phyloP scores from a whole-genome alignment of 192 early-diverging fungal genomes.

The Coemansia sp. region DNA sequence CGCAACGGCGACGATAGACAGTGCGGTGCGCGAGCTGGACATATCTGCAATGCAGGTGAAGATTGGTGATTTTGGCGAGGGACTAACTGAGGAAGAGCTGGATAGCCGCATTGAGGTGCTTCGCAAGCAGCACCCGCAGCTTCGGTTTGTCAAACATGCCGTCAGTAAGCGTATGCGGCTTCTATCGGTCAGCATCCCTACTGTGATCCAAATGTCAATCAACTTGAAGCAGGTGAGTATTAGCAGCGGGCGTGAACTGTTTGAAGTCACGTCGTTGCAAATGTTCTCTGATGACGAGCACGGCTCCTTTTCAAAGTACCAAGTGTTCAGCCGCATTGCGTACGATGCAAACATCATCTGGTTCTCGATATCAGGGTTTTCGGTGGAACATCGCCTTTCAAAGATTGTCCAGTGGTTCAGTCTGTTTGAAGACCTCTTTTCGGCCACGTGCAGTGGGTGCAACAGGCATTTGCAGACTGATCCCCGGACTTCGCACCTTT shows the following conservation, averaged over 20 bases:
- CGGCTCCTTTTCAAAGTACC: constrained; percentile 35
- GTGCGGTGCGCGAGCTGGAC: constrained; percentile 39
- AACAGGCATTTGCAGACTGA: constrained; percentile 47
- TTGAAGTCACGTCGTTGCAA: constrained; percentile 34
- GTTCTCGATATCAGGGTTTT: constrained; percentile 49
- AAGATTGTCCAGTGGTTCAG: constrained; percentile 51
- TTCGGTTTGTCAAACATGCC: constrained; percentile 20
- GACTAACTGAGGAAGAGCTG: constrained; percentile 22
- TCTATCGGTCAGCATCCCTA: constrained; percentile 45
- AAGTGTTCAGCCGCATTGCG: constrained; percentile 43
- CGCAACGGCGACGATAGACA: constrained; percentile 25
- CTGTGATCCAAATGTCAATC: constrained; percentile 42
- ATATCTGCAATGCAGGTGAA: constrained; percentile 49
- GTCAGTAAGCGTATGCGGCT: constrained; percentile 30
- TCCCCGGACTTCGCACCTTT: constrained; percentile 46
- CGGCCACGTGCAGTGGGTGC: constrained; percentile 48
- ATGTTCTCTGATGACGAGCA: constrained; percentile 41
- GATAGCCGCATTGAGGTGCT: constrained; percentile 26
- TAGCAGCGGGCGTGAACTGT: constrained; percentile 14
- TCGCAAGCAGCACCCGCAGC: constrained; percentile 24
- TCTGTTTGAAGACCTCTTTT: constrained; percentile 45
- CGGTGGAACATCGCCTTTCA: constrained; percentile 45
- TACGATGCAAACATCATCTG: constrained; percentile 50
- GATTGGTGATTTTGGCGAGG: constrained; percentile 48
- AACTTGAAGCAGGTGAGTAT: constrained; percentile 30